These are phyloP conservation scores for Coffea eugenioides DNA, from an alignment of 257 asterid species.

Conservation along the genomic window DNA sequence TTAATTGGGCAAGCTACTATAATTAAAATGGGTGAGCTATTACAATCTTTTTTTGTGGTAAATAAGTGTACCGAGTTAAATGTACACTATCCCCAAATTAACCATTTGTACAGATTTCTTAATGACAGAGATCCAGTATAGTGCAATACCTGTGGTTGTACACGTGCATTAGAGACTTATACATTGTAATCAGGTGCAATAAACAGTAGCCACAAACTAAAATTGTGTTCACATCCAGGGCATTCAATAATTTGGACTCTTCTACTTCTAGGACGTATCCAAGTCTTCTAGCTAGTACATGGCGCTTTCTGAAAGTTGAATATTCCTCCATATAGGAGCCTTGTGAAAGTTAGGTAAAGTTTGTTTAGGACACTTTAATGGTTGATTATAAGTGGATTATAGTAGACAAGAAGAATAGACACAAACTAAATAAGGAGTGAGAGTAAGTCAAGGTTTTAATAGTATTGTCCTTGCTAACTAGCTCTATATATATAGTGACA, in stretches of 20 bases:
- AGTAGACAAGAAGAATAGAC: neutral
- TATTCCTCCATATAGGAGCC: neutral
- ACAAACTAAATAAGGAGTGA: neutral
- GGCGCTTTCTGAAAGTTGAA: neutral
- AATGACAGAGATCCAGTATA: too few species aligned
- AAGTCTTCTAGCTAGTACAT: neutral
- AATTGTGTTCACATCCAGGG: neutral
- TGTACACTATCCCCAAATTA: too few species aligned
- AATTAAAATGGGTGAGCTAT: too few species aligned
- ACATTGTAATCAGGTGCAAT: too few species aligned
- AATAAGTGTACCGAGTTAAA: too few species aligned
- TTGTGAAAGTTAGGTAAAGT: constrained; percentile 6
- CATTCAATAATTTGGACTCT: neutral
- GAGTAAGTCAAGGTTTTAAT: neutral
- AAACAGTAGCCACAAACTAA: neutral
- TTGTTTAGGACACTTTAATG: neutral
- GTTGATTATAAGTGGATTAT: neutral
- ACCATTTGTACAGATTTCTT: too few species aligned
- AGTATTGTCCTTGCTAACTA: too few species aligned
- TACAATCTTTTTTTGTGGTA: too few species aligned
- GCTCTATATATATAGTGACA: constrained; percentile 9
- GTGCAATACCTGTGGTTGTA: too few species aligned
- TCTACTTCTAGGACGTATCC: neutral
- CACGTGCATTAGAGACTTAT: too few species aligned
- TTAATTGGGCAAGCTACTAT: too few species aligned